Evolutionary conservation across 768 basidiomycete species (phyloP).

Genomic region (Lentinula detonsa): DNA sequence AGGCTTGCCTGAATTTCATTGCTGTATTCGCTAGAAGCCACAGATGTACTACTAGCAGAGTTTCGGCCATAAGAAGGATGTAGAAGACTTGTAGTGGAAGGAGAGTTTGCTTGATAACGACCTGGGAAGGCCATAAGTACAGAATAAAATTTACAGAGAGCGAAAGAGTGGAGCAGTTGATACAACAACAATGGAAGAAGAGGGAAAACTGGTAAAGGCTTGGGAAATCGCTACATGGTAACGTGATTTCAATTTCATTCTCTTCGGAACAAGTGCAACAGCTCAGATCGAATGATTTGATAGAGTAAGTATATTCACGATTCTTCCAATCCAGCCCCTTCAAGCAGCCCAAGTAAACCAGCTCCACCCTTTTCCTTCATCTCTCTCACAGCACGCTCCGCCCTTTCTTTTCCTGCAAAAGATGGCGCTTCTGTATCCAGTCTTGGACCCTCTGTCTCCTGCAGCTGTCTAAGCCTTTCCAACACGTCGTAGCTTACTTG

Average conservation of each 20-base stretch:
- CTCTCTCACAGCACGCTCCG: conserved; percentile 40
- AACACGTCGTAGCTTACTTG: conserved; percentile 45
- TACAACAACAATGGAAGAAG: conserved; percentile 10
- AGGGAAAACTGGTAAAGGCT: not conserved
- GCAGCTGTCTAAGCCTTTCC: conserved; percentile 46
- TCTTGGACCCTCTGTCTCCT: conserved; percentile 32
- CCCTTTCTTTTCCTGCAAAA: conserved; percentile 33
- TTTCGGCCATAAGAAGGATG: conserved; percentile 20
- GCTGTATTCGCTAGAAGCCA: conserved; percentile 7
- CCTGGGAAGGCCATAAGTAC: not conserved
- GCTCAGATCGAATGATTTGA: no score
- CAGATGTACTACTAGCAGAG: conserved; percentile 11
- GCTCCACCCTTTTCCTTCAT: conserved; percentile 12
- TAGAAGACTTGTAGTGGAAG: conserved; percentile 50
- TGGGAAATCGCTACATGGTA: not conserved
- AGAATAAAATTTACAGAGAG: conserved; percentile 24
- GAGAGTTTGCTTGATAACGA: conserved; percentile 25
- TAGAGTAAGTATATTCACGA: not conserved
- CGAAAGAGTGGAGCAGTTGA: conserved; percentile 19
- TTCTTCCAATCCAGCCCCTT: conserved; percentile 31
- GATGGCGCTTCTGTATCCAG: conserved; percentile 30
- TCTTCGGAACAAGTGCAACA: not conserved
- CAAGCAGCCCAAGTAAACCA: conserved; percentile 42
- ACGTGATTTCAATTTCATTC: not conserved
- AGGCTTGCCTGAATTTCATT: conserved; percentile 35